phyloP scores from a whole-genome alignment of 176 grass and related monocot species.

The Oryza australiensis region DNA sequence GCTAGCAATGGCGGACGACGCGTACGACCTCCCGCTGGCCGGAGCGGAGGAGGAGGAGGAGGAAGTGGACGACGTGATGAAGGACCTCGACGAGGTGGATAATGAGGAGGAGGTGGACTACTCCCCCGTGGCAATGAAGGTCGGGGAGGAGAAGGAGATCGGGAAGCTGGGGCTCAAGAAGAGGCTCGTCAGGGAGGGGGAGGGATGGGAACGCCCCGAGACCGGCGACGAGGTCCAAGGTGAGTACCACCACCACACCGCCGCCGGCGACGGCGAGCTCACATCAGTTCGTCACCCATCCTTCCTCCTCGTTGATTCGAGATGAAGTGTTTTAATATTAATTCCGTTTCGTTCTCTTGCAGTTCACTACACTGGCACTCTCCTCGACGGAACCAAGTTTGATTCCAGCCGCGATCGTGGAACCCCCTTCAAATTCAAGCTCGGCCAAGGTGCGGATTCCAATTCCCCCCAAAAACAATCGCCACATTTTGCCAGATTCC shows the following conservation, averaged over 20 bases:
- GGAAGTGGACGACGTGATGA: slow-evolving; percentile 26
- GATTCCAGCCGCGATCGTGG: slow-evolving; percentile 89
- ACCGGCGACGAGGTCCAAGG: slow-evolving; percentile 92
- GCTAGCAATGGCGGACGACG: slow-evolving; percentile 22
- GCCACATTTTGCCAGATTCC: too few relatives aligned
- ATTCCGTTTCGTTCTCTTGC: not conserved
- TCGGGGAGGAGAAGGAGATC: slow-evolving; percentile 84
- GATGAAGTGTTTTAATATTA: too few relatives aligned
- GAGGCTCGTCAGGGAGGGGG: slow-evolving; percentile 74
- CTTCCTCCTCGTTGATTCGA: too few relatives aligned
- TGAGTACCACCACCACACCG: not conserved
- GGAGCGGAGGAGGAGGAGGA: slow-evolving; percentile 24
- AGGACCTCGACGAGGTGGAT: slow-evolving; percentile 24
- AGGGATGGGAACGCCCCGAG: slow-evolving; percentile 72
- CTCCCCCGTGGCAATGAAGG: slow-evolving; percentile 35
- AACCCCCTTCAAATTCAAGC: slow-evolving; percentile 88
- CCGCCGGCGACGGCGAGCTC: too few relatives aligned
- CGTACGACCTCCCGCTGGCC: not conserved
- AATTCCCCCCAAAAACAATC: too few relatives aligned
- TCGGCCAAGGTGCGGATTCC: slow-evolving; percentile 56
- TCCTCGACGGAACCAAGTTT: slow-evolving; percentile 84
- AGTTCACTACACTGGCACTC: slow-evolving; percentile 94
- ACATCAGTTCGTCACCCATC: too few relatives aligned
- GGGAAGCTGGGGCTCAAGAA: slow-evolving; percentile 84
- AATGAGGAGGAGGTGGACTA: slow-evolving; percentile 29